Evolutionary conservation across 2,329 filamentous ascomycete genomes (phyloP).

Genomic region (Cytospora chrysosperma): DNA sequence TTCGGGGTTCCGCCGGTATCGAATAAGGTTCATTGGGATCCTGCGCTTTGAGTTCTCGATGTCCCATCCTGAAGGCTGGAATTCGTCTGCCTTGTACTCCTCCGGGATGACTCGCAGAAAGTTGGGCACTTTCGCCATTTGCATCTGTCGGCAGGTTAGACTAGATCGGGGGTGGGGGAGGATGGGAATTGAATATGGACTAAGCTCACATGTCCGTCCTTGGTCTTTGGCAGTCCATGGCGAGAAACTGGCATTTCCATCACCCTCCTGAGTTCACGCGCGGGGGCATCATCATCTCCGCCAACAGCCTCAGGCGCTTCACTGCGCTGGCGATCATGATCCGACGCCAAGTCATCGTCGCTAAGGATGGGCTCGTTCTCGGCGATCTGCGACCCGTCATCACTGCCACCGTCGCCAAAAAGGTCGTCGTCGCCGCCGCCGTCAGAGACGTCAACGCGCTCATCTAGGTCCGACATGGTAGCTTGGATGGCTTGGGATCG

Average conservation of each 20-base stretch:
- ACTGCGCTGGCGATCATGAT: constrained; percentile 38
- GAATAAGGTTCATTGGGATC: constrained; percentile 63
- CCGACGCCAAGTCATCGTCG: constrained; percentile 60
- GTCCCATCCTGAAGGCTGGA: constrained; percentile 59
- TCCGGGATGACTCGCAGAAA: constrained; percentile 71
- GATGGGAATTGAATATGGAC: neutral
- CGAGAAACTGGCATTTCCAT: constrained; percentile 64
- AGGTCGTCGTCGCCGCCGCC: constrained; percentile 62
- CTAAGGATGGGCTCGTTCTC: constrained; percentile 33
- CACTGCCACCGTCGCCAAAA: constrained; percentile 61
- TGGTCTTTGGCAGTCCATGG: constrained; percentile 68
- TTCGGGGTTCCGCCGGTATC: constrained; percentile 67
- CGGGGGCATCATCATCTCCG: constrained; percentile 44
- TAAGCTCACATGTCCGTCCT: constrained; percentile 63
- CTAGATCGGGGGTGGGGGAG: constrained; percentile 1
- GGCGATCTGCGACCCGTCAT: constrained; percentile 50
- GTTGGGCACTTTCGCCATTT: constrained; percentile 67
- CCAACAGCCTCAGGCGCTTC: constrained; percentile 42
- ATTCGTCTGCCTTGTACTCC: constrained; percentile 64
- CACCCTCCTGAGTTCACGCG: constrained; percentile 48
- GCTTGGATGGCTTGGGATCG: neutral
- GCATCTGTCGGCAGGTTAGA: constrained; percentile 50
- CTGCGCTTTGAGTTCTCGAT: constrained; percentile 53
- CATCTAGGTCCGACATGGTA: constrained; percentile 58
- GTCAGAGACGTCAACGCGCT: constrained; percentile 49